Evolutionary conservation across 2,329 filamentous ascomycete genomes (phyloP).

Genomic region (Grosmannia huntii): DNA sequence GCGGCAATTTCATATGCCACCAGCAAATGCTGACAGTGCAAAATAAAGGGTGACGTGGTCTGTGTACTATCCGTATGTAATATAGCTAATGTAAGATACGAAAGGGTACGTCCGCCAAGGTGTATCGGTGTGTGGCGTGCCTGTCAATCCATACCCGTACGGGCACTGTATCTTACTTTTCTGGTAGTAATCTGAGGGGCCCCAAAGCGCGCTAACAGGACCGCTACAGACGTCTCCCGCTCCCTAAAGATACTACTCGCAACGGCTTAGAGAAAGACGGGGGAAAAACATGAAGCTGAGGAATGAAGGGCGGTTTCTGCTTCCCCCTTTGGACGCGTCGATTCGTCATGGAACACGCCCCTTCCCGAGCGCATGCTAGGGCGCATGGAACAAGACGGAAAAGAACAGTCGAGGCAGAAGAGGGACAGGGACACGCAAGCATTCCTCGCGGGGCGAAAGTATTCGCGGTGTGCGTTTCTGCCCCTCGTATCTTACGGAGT

Average conservation of each 20-base stretch:
- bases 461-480: neutral
- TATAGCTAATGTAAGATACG: neutral
- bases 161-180: neutral
- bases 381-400: neutral
- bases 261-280: neutral
- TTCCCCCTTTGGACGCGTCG: neutral
- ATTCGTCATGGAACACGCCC: neutral
- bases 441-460: neutral
- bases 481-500: neutral
- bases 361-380: neutral
- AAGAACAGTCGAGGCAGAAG: neutral
- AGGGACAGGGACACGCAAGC: neutral
- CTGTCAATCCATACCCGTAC: neutral
- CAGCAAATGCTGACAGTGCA: neutral
- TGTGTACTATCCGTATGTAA: neutral
- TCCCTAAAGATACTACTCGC: neutral
- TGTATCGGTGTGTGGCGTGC: neutral
- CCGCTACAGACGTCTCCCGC: neutral
- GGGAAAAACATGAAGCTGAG: neutral
- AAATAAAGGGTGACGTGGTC: neutral
- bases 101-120: neutral
- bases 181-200: too few relatives aligned
- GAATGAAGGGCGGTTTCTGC: neutral
- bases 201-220: neutral
- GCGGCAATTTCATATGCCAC: neutral